Conservation (phyloP, 306 rosid species). For the Acmispon strigosus region DNA sequence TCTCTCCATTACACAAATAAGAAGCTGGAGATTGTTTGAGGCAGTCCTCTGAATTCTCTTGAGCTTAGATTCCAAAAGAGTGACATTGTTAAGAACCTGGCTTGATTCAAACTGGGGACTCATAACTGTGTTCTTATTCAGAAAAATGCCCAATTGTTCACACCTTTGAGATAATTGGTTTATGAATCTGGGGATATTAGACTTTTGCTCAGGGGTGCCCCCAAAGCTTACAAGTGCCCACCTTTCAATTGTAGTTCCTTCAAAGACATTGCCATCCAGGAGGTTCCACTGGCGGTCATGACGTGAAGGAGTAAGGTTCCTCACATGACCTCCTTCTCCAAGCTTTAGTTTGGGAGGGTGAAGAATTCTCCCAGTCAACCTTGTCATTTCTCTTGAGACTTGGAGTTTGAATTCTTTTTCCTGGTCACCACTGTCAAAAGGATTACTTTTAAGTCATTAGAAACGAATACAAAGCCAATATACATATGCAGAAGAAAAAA, state of each 20-base stretch:
- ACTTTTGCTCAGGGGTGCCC: constrained; percentile 74
- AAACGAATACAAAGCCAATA: background rate
- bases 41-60: constrained; percentile 57
- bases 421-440: constrained; percentile 62
- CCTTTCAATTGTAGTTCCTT: constrained; percentile 82
- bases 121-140: constrained; percentile 58
- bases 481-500: background rate
- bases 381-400: constrained; percentile 84
- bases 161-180: constrained; percentile 78
- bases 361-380: constrained; percentile 77
- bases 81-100: constrained; percentile 75
- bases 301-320: constrained; percentile 75
- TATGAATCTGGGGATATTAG: constrained; percentile 61
- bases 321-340: constrained; percentile 81
- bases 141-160: constrained; percentile 82
- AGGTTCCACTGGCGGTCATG: constrained; percentile 94
- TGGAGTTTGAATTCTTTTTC: constrained; percentile 80
- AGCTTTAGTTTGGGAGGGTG: constrained; percentile 94
- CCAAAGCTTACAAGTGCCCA: constrained; percentile 93
- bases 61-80: constrained; percentile 79
- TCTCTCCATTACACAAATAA: constrained; percentile 84
- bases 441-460: constrained; percentile 16
- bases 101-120: constrained; percentile 74
- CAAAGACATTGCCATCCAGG: constrained; percentile 76
- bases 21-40: constrained; percentile 83